Conservation (phyloP, 2,329 filamentous ascomycete species). For the Calonectria pteridis region DNA sequence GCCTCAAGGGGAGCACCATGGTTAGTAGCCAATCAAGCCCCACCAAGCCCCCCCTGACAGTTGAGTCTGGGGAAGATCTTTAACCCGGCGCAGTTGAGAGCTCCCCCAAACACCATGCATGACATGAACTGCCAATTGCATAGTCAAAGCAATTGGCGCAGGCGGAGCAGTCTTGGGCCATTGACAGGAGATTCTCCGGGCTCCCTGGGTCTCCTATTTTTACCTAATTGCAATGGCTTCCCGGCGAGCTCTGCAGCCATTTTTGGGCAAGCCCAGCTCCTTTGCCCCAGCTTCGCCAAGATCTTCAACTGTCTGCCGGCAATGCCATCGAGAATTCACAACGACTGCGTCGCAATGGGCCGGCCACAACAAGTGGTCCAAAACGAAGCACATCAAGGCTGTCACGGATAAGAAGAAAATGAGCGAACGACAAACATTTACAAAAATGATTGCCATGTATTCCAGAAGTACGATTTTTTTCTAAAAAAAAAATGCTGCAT, state of each 20-base stretch:
- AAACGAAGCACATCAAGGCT: slow-evolving; percentile 95
- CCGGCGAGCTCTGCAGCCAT: slow-evolving; percentile 25
- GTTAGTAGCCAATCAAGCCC: slow-evolving; percentile 32
- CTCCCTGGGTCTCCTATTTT: not conserved
- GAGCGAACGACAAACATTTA: slow-evolving; percentile 74
- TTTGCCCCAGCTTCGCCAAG: slow-evolving; percentile 19
- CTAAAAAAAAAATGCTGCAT: too few species aligned
- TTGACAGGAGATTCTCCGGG: not conserved
- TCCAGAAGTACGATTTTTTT: slow-evolving; percentile 72
- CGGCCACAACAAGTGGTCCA: slow-evolving; percentile 95
- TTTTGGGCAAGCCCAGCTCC: slow-evolving; percentile 27
- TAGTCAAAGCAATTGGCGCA: not conserved
- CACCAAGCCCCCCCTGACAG: slow-evolving; percentile 12
- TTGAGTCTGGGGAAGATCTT: slow-evolving; percentile 44
- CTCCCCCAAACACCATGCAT: slow-evolving; percentile 5
- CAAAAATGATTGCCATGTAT: slow-evolving; percentile 79
- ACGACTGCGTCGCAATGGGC: slow-evolving; percentile 62
- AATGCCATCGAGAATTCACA: slow-evolving; percentile 63
- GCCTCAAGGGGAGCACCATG: slow-evolving; percentile 31
- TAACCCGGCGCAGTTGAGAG: slow-evolving; percentile 46
- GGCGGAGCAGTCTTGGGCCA: not conserved
- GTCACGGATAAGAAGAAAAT: slow-evolving; percentile 86
- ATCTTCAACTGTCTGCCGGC: slow-evolving; percentile 55
- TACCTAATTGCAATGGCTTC: slow-evolving; percentile 32
- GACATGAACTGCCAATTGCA: not conserved